Percentiles rank a stretch among this genome's conserved stretches.
Evolutionary conservation across 495 filamentous ascomycete genomes (phyloP).

Genomic region (Cercophora newfieldiana): DNA sequence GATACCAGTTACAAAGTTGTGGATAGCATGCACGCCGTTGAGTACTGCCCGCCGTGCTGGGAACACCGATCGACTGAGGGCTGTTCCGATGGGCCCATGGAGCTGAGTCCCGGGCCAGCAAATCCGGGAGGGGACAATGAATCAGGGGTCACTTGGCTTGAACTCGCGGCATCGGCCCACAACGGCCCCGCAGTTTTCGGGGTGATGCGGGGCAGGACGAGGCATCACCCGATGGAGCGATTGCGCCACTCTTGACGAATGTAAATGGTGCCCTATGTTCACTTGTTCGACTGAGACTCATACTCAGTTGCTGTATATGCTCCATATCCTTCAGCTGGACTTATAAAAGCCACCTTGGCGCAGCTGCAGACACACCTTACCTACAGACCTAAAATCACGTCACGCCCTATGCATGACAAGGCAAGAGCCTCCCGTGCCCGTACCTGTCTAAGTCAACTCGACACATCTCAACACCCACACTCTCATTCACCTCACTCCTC

Average conservation of each 20-base stretch:
- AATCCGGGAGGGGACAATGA: conserved; percentile 1
- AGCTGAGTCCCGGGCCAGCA: background rate
- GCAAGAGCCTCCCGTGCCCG: background rate
- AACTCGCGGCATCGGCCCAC: background rate
- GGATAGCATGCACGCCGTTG: background rate
- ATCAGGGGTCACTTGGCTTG: background rate
- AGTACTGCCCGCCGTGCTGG: too few species aligned
- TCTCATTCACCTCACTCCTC: too few species aligned
- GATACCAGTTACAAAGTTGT: background rate
- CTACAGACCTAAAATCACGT: background rate
- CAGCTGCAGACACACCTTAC: background rate
- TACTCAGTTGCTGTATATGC: background rate
- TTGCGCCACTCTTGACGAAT: conserved; percentile 30
- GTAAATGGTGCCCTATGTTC: background rate
- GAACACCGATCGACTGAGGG: too few species aligned
- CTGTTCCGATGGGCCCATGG: background rate
- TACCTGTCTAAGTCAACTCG: background rate
- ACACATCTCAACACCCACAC: background rate
- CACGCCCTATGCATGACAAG: conserved; percentile 12
- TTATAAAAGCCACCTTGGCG: background rate
- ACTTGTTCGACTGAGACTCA: background rate
- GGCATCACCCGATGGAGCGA: conserved; percentile 29
- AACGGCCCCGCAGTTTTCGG: conserved; percentile 22
- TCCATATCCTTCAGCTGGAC: background rate
- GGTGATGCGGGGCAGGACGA: conserved; percentile 20